A percentile compares a stretch with the other conserved stretches of the same genome.
These are phyloP conservation scores for Paracamarosporium sp. DNA, from an alignment of 2,329 filamentous ascomycete genomes.

Conservation along the genomic window DNA sequence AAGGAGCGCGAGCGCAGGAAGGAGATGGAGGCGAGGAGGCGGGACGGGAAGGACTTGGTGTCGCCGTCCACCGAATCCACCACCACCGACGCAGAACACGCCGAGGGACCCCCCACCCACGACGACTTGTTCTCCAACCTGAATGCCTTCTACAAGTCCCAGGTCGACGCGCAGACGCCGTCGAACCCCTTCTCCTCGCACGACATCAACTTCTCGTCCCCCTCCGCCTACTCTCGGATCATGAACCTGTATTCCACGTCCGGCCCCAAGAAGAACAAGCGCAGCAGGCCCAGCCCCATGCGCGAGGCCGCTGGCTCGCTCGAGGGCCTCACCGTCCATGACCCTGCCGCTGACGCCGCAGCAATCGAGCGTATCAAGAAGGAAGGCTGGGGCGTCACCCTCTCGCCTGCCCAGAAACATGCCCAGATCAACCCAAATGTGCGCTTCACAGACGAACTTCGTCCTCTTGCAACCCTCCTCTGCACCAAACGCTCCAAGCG, in stretches of 20 bases:
- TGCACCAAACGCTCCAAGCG: constrained; percentile 94
- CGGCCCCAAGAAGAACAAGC: constrained; percentile 61
- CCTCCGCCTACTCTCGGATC: constrained; percentile 82
- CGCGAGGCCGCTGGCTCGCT: constrained; percentile 74
- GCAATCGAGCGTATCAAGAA: constrained; percentile 62
- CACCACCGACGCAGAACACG: constrained; percentile 10
- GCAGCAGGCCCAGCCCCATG: constrained; percentile 74
- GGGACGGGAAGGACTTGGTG: constrained; percentile 22
- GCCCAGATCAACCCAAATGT: constrained; percentile 58
- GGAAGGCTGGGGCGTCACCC: constrained; percentile 72
- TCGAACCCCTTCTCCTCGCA: constrained; percentile 51
- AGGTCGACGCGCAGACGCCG: constrained; percentile 66
- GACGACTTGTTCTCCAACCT: constrained; percentile 78
- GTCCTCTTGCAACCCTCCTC: constrained; percentile 81
- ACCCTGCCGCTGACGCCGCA: constrained; percentile 65
- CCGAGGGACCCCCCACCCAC: constrained; percentile 55
- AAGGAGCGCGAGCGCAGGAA: constrained; percentile 47
- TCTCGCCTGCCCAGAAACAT: constrained; percentile 59
- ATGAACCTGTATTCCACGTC: constrained; percentile 82
- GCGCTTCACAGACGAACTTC: constrained; percentile 75
- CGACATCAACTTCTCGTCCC: constrained; percentile 71
- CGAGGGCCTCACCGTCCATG: constrained; percentile 74
- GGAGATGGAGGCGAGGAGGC: constrained; percentile 32
- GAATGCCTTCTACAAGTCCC: constrained; percentile 80
- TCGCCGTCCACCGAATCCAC: constrained; percentile 26